Percentiles rank a stretch among this genome's conserved stretches.
These are phyloP conservation scores for Tothia fuscella DNA, from an alignment of 2,329 filamentous ascomycete species.

Conservation along the genomic window DNA sequence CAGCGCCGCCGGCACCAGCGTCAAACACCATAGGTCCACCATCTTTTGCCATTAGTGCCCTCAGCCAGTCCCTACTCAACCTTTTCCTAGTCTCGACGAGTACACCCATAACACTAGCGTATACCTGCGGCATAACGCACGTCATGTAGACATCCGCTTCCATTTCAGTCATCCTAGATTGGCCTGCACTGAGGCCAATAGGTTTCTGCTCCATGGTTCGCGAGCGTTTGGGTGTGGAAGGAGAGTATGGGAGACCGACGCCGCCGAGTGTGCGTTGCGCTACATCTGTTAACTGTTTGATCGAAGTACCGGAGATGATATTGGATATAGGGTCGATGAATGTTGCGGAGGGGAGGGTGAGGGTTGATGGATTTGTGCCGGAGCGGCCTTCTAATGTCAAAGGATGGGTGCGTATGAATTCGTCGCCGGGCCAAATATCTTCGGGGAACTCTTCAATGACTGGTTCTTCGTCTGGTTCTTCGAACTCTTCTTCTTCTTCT, in stretches of 20 bases:
- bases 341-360: slow-evolving; percentile 59
- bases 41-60: slow-evolving; percentile 46
- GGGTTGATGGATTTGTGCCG: slow-evolving; percentile 58
- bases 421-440: slow-evolving; percentile 9
- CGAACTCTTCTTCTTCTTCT: slow-evolving; percentile 42
- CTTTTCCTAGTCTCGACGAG: slow-evolving; percentile 64
- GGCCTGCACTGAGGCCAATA: slow-evolving; percentile 51
- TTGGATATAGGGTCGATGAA: slow-evolving; percentile 58
- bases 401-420: slow-evolving; percentile 53
- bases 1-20: slow-evolving; percentile 61
- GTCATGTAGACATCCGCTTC: slow-evolving; percentile 64
- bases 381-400: slow-evolving; percentile 65
- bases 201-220: slow-evolving; percentile 46
- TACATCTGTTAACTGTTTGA: slow-evolving; percentile 61
- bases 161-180: slow-evolving; percentile 59
- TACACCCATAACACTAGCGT: slow-evolving; percentile 53
- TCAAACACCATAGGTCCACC: slow-evolving; percentile 59
- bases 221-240: slow-evolving; percentile 50
- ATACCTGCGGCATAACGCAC: slow-evolving; percentile 57
- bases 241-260: slow-evolving; percentile 60
- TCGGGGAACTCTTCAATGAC: slow-evolving; percentile 15
- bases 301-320: slow-evolving; percentile 51
- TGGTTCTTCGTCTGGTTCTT: slow-evolving; percentile 16
- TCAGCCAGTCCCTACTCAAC: slow-evolving; percentile 59
- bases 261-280: slow-evolving; percentile 71